These are phyloP conservation scores for Teratosphaeria epicoccoides DNA, from an alignment of 2,329 filamentous ascomycete species.

Conservation along the genomic window DNA sequence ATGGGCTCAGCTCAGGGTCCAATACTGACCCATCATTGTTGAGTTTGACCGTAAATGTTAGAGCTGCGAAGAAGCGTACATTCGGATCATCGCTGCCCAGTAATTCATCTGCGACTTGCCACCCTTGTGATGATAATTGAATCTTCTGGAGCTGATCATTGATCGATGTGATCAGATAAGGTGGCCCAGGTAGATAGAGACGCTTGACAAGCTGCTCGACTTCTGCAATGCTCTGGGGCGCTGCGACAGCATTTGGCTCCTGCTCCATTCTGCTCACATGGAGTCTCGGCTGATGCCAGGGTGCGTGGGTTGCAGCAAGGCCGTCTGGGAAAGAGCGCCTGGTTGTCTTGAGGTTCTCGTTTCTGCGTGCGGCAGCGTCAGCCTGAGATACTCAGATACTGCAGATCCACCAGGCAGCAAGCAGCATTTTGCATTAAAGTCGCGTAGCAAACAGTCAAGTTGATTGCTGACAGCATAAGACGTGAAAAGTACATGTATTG, in stretches of 20 bases:
- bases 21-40: conserved; percentile 43
- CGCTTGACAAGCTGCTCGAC: conserved; percentile 35
- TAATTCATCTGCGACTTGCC: conserved; percentile 72
- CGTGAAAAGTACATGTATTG: background rate
- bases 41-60: conserved; percentile 88
- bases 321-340: background rate
- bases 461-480: background rate
- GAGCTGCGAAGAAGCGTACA: conserved; percentile 81
- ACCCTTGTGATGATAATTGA: conserved; percentile 71
- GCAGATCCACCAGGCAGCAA: background rate
- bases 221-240: conserved; percentile 8
- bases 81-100: conserved; percentile 59
- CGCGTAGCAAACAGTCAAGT: background rate
- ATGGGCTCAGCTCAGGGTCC: conserved; percentile 21
- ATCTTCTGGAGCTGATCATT: conserved; percentile 69
- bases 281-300: background rate
- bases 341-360: background rate
- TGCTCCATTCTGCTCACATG: conserved; percentile 2
- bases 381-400: background rate
- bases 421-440: background rate
- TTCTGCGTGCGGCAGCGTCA: background rate
- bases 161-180: conserved; percentile 40
- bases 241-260: background rate
- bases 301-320: background rate
- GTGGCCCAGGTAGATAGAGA: conserved; percentile 38